These are phyloP conservation scores for Silene conica DNA, from an alignment of 148 eudicot genomes.

Conservation along the genomic window DNA sequence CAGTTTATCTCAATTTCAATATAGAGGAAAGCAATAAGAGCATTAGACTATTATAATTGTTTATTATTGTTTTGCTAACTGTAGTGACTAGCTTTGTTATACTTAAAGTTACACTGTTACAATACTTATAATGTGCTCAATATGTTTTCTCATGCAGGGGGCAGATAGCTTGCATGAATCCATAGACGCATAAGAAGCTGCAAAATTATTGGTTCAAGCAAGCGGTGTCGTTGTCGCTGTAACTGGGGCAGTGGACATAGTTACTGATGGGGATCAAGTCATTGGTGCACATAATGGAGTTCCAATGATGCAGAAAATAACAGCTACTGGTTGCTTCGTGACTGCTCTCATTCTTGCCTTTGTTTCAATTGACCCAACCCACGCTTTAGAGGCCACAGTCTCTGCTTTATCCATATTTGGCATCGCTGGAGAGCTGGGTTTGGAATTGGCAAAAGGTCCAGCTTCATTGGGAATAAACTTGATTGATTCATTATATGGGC, in stretches of 20 bases:
- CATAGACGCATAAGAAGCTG: conserved; percentile 74
- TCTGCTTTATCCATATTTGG: conserved; percentile 76
- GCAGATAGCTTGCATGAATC: conserved; percentile 72
- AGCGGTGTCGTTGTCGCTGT: conserved; percentile 65
- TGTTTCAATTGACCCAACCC: conserved; percentile 57
- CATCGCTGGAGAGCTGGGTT: conserved; percentile 68
- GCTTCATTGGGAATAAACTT: conserved; percentile 73
- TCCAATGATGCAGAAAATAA: conserved; percentile 72
- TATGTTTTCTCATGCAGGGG: conserved; percentile 39
- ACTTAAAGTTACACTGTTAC: not conserved
- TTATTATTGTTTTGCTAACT: not conserved
- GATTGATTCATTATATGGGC: conserved; percentile 72
- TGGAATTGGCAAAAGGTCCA: conserved; percentile 67
- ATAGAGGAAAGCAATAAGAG: too few relatives aligned
- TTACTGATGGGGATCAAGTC: conserved; percentile 70
- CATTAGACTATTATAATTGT: not conserved
- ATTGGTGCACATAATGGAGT: conserved; percentile 66
- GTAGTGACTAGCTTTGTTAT: not conserved
- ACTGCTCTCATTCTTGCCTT: conserved; percentile 84
- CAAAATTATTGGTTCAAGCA: conserved; percentile 60
- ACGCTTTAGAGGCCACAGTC: conserved; percentile 70
- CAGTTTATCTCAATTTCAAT: not conserved
- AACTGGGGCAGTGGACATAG: conserved; percentile 71
- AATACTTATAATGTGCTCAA: not conserved
- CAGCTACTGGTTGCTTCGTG: conserved; percentile 84